Evolutionary conservation across 2,329 filamentous ascomycete species (phyloP), one percentile per base, ranked within the genome.

Genomic region (Beauveria sp.): DNA sequence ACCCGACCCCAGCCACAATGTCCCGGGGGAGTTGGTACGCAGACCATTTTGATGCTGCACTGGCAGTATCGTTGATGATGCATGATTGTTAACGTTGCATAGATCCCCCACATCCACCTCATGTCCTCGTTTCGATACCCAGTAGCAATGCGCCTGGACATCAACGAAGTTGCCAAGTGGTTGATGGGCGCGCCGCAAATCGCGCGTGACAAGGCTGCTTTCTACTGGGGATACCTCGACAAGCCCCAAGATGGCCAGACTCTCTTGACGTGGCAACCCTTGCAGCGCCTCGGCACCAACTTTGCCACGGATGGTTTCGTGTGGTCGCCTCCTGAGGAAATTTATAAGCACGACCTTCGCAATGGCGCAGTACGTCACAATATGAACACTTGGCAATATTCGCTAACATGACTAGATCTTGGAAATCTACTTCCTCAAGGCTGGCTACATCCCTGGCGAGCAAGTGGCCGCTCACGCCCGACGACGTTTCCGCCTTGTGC

Each of bases 171-270:
- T 28, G 88, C 91, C 63, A 87, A 90, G 69, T 93, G 91, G 81
- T 84, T 97, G 63, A 81, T 92, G 70, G 85, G 87, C 69, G 92
- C 92, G 44, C 91, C 92, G 9, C 88, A 90, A 70, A 89, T 96
- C 64, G 89, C 92, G 67, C 90, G 91, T 73, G 89, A 96, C 70
- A 81, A 87, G 65, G 88, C 92, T 54, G 85, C 93, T 3, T 92
- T 99, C 81, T 90, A 88, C 75, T 99, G 93, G 93, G 92, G 89
- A 51, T 96, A 93, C 73, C 84, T 97, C 61, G 86, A 94, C 68
- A 84, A 86, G 58, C 93, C 93, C 12, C 82, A 82, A 57, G 91
- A 96, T 74, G 92, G 92, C 61, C 88, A 87, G 9, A 83, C 96
- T 50, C 84, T 94, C 71, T 80, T 97, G 64, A 89, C 89, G 57